phyloP scores from a whole-genome alignment of 345 rosid genomes.

The Trapa incisa region DNA sequence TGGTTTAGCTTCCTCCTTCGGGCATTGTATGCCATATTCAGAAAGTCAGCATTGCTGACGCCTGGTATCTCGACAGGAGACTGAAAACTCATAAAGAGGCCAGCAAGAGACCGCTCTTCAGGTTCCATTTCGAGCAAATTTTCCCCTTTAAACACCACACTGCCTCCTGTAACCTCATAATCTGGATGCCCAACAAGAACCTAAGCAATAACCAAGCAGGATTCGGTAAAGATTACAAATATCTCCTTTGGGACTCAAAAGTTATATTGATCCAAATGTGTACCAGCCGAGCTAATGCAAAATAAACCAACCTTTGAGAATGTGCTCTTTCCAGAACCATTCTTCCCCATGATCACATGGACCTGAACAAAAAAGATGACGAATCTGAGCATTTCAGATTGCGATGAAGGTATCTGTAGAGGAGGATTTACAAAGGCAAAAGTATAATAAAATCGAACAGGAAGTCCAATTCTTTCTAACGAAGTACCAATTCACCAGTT shows the following conservation, averaged over 20 bases:
- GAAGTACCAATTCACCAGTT: background rate
- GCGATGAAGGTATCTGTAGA: background rate
- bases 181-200: constrained; percentile 96
- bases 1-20: constrained; percentile 57
- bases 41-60: constrained; percentile 80
- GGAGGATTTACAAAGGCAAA: background rate
- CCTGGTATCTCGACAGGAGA: constrained; percentile 92
- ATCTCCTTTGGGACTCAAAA: background rate
- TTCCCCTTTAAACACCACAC: constrained; percentile 40
- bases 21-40: constrained; percentile 93
- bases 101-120: constrained; percentile 89
- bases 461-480: background rate
- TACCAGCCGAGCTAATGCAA: background rate
- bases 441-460: background rate
- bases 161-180: constrained; percentile 87
- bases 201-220: constrained; percentile 20
- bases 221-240: constrained; percentile 2
- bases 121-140: constrained; percentile 82
- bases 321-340: constrained; percentile 97
- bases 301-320: constrained; percentile 59
- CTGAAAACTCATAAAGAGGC: constrained; percentile 92
- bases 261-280: background rate
- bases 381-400: constrained; percentile 1
- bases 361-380: constrained; percentile 25
- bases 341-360: constrained; percentile 95